Evolutionary conservation across 139 green algal species (phyloP), one percentile per base, ranked within the genome.

Genomic region (Choricystis sp.): DNA sequence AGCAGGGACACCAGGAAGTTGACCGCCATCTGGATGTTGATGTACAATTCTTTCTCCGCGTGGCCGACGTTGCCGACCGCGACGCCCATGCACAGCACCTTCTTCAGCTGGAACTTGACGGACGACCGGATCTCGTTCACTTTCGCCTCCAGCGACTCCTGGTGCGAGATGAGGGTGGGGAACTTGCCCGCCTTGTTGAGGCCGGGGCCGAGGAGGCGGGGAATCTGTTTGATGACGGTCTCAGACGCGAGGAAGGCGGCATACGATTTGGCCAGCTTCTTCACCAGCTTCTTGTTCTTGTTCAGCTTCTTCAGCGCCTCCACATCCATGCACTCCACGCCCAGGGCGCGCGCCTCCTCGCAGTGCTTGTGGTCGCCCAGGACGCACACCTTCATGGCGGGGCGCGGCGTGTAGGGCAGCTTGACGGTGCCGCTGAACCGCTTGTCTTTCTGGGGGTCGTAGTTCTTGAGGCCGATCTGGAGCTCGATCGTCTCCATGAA

Each of bases 281-380:
- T 97, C 61, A 99, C 93, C 49, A 99, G 86, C 88, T 99, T 99
- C 86, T 99, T 98, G 91, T 97, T 97, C 86, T 99, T 99, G 88
- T 99, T 98, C 60, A 98, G 83, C 89, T 97, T 97, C 89, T 98
- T 98, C 57, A 98, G 80, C 70, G 92, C 87, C 71, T 97, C 92
- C 63, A 98, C 89, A 65, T 74, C 86, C 85, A 94, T 94, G 66
- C 69, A 66, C 69, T 98, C 92, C 23, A 98, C 62, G 60, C 78
- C 84, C 26, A 96, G 80, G 55, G 79, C 68, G 67, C 86, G 73
- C 58, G 90, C 87, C 76, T 94, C 81, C 75, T 98, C 92, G 77
- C 91, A 96, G 69, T 98, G 91, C 86, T 96, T 92, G 67, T 94
- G 89, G 71, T 98, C 93, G 66, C 93, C 93, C 40, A 99, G 83